Percentiles rank a stretch among this genome's conserved stretches.
Evolutionary conservation across 2,329 filamentous ascomycete genomes (phyloP).

Genomic region (Xylariales sp.): DNA sequence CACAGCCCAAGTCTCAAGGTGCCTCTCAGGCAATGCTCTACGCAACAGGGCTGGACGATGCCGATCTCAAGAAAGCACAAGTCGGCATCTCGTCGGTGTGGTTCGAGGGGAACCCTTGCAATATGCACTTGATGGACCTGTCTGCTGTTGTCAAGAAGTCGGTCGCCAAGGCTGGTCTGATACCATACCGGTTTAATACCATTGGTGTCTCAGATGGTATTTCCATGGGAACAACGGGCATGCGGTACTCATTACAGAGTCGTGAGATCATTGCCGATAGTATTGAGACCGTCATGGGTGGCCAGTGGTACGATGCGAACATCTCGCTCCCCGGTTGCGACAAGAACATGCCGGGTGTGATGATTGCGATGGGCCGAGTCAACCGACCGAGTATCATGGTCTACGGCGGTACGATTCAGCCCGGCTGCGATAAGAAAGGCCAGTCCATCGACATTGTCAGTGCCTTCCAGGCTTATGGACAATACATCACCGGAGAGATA

Average conservation of each 20-base stretch:
- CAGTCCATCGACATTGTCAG: constrained; percentile 88
- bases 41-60: constrained; percentile 81
- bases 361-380: constrained; percentile 48
- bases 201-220: constrained; percentile 97
- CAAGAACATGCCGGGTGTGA: constrained; percentile 46
- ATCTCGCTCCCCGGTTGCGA: constrained; percentile 49
- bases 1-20: constrained; percentile 95
- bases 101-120: constrained; percentile 98
- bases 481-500: constrained; percentile 40
- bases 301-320: constrained; percentile 88
- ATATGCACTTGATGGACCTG: constrained; percentile 95
- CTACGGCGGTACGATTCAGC: constrained; percentile 90
- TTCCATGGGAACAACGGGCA: constrained; percentile 96
- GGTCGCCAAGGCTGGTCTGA: constrained; percentile 65
- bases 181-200: constrained; percentile 98
- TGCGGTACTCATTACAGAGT: constrained; percentile 89
- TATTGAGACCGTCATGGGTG: constrained; percentile 89
- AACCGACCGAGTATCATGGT: constrained; percentile 79
- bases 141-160: constrained; percentile 67
- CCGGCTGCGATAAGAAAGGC: constrained; percentile 76
- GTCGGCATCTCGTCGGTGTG: constrained; percentile 97
- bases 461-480: constrained; percentile 95
- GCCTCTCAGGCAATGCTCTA: constrained; percentile 99
- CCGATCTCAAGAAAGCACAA: constrained; percentile 93
- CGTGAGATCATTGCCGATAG: constrained; percentile 95